These are phyloP conservation scores for Eimeria acervulina DNA, from an alignment of 169 alveolate species.

Conservation along the genomic window DNA sequence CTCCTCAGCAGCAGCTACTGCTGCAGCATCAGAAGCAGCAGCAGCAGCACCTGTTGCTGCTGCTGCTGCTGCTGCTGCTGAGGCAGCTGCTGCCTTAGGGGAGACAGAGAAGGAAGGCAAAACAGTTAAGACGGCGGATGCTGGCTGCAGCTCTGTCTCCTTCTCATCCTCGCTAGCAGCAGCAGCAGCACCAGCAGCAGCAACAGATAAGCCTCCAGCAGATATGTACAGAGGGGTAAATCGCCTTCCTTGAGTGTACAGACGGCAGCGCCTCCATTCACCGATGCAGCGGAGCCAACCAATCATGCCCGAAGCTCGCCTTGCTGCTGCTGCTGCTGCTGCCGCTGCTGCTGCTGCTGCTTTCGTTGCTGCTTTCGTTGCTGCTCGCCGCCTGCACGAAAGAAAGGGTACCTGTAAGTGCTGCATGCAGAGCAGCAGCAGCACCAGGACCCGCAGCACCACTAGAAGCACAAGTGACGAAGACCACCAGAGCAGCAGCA, in stretches of 20 bases:
- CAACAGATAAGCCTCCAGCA: neutral
- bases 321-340: neutral
- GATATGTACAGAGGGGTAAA: neutral
- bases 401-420: neutral
- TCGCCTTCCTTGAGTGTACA: neutral
- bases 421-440: slow-evolving; percentile 70
- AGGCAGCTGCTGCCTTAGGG: neutral
- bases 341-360: slow-evolving; percentile 32
- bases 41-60: neutral
- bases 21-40: neutral
- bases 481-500: neutral
- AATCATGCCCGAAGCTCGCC: neutral
- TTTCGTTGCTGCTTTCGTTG: neutral
- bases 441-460: slow-evolving; percentile 7
- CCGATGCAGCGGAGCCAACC: neutral
- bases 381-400: neutral
- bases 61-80: neutral
- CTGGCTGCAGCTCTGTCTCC: neutral
- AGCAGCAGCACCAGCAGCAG: neutral
- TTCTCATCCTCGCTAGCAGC: neutral
- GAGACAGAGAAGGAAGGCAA: neutral
- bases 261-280: neutral
- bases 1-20: neutral
- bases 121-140: neutral
- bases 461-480: slow-evolving; percentile 4